Percentiles rank a stretch among this genome's conserved stretches.
Evolutionary conservation across 1,284 basidiomycete species (phyloP).

Genomic region (Austropuccinia psidii): DNA sequence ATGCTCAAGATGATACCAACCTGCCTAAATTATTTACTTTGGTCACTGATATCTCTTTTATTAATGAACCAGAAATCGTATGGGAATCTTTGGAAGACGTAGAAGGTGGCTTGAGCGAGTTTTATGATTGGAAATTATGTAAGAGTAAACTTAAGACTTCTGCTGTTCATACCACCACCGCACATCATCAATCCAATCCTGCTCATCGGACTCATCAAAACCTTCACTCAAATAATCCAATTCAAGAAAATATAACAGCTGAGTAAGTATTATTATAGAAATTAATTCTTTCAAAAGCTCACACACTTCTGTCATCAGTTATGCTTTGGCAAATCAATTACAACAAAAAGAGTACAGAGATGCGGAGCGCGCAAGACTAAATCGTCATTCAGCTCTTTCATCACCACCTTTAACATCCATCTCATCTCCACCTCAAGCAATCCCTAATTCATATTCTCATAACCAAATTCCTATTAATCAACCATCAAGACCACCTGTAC

Average conservation of each 20-base stretch:
- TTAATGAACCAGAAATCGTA: slow-evolving; percentile 64
- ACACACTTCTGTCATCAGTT: slow-evolving; percentile 2
- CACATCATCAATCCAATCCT: slow-evolving; percentile 58
- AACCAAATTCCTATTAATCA: too few relatives aligned
- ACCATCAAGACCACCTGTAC: too few relatives aligned
- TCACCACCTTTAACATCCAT: too few relatives aligned
- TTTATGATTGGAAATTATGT: slow-evolving; percentile 63
- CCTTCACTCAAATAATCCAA: background rate
- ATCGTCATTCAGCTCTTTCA: too few relatives aligned
- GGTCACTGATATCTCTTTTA: slow-evolving; percentile 71
- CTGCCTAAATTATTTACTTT: slow-evolving; percentile 62
- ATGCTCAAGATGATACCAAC: background rate
- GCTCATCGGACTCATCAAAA: slow-evolving; percentile 15
- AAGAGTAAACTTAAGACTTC: slow-evolving; percentile 68
- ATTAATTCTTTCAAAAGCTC: background rate
- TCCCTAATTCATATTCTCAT: too few relatives aligned
- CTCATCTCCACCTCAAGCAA: too few relatives aligned
- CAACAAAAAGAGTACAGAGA: slow-evolving; percentile 39
- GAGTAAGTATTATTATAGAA: slow-evolving; percentile 14
- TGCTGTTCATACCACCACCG: background rate
- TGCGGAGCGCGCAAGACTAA: background rate
- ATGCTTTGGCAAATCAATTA: slow-evolving; percentile 37
- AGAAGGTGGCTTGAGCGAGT: slow-evolving; percentile 65
- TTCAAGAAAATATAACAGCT: background rate
- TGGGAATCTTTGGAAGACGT: slow-evolving; percentile 85